These are phyloP conservation scores for Cordyceps javanica DNA, from an alignment of 2,329 filamentous ascomycete genomes.

Conservation along the genomic window DNA sequence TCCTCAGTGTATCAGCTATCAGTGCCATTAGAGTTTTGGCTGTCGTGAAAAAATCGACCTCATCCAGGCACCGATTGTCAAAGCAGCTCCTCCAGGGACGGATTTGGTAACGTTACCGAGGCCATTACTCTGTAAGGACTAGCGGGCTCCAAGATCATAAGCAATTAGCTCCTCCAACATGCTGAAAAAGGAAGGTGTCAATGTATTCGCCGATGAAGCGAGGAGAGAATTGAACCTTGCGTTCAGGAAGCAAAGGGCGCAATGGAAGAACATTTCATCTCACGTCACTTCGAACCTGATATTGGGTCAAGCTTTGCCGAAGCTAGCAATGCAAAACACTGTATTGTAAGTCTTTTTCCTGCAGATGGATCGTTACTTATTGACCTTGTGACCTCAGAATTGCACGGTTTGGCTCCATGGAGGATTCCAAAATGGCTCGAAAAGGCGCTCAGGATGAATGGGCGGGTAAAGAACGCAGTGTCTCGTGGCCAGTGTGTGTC, in stretches of 20 bases:
- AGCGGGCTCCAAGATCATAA: neutral
- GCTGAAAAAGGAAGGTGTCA: neutral
- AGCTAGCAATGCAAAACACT: neutral
- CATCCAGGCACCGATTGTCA: neutral
- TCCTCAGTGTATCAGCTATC: neutral
- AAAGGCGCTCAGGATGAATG: neutral
- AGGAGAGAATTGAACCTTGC: neutral
- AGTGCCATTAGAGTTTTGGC: neutral
- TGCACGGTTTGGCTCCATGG: no score
- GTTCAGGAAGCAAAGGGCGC: no score
- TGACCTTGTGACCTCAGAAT: neutral
- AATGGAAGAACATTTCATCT: neutral
- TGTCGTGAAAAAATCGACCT: neutral
- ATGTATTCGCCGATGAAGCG: neutral
- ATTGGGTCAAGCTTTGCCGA: neutral
- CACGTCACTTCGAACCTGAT: neutral
- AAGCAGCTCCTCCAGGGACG: neutral
- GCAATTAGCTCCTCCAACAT: neutral
- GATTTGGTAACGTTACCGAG: slow-evolving; percentile 4
- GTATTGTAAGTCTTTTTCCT: neutral
- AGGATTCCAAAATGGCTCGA: neutral
- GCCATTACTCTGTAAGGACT: neutral
- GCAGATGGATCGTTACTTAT: neutral
- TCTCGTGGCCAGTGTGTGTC: neutral
- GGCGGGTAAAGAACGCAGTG: neutral